Conservation (phyloP, 73 alveolate species). For the Symbiodinium pilosum region DNA sequence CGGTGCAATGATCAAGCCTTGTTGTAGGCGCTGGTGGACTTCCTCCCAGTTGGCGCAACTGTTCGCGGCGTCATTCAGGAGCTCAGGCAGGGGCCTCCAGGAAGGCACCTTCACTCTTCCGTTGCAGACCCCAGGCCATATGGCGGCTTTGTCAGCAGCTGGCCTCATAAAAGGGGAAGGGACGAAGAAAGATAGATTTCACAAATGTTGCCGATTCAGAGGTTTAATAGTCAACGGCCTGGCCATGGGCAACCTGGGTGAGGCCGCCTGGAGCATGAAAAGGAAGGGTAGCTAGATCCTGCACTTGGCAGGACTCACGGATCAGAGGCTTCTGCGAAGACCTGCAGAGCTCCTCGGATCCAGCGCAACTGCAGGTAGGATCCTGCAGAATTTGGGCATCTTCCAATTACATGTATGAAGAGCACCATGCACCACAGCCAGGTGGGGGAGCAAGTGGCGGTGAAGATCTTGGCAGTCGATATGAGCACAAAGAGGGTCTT, state of each 20-base stretch:
- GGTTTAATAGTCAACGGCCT: slow-evolving; percentile 60
- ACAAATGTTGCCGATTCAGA: not conserved
- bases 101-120: too few species aligned
- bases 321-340: slow-evolving; percentile 85
- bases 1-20: not conserved
- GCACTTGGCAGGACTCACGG: slow-evolving; percentile 72
- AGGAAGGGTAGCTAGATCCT: not conserved
- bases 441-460: slow-evolving; percentile 91
- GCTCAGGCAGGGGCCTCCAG: slow-evolving; percentile 41
- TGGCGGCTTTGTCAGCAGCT: slow-evolving; percentile 55
- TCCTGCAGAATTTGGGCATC: not conserved
- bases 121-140: slow-evolving; percentile 29
- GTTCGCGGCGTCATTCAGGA: slow-evolving; percentile 83
- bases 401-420: too few species aligned
- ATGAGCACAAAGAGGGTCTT: slow-evolving; percentile 40
- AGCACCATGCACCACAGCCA: too few species aligned
- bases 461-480: slow-evolving; percentile 38
- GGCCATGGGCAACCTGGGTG: slow-evolving; percentile 73
- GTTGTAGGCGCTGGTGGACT: slow-evolving; percentile 74
- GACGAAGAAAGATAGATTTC: not conserved
- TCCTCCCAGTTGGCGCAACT: slow-evolving; percentile 51
- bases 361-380: not conserved
- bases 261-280: not conserved
- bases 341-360: slow-evolving; percentile 3
- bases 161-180: not conserved